Evolutionary conservation across 1,284 basidiomycete species (phyloP).

Genomic region (Blastosporella zonata): DNA sequence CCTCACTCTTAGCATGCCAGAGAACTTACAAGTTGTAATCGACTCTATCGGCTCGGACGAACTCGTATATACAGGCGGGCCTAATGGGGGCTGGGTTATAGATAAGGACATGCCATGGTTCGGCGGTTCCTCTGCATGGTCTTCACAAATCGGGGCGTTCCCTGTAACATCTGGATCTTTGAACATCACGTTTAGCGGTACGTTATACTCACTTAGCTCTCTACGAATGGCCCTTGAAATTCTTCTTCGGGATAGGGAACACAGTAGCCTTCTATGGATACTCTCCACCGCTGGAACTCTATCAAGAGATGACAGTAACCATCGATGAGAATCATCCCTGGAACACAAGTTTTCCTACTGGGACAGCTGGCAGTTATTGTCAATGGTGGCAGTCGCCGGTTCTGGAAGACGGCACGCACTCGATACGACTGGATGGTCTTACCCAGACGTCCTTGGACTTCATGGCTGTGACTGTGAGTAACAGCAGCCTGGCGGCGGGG

Average conservation of each 20-base stretch:
- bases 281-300: not conserved
- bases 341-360: not conserved
- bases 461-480: not conserved
- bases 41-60: not conserved
- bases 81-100: not conserved
- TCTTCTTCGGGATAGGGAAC: not conserved
- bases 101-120: not conserved
- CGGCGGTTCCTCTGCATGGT: not conserved
- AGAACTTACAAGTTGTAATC: not conserved
- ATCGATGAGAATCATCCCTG: slow-evolving; percentile 1
- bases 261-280: slow-evolving; percentile 4
- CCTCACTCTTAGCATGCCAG: not conserved
- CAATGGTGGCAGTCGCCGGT: slow-evolving; percentile 9
- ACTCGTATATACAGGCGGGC: not conserved
- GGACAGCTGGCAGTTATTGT: slow-evolving; percentile 1
- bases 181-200: slow-evolving; percentile 4
- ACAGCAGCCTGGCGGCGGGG: not conserved
- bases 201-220: not conserved
- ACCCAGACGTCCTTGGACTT: slow-evolving; percentile 1
- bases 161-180: not conserved
- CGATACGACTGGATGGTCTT: not conserved
- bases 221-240: not conserved
- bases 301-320: slow-evolving; percentile 4
- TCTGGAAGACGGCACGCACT: slow-evolving; percentile 1
- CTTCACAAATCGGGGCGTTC: not conserved